Percentiles rank a stretch among this genome's conserved stretches.
phyloP scores from a whole-genome alignment of 129 eudicot genomes.

The Arctium lappa region DNA sequence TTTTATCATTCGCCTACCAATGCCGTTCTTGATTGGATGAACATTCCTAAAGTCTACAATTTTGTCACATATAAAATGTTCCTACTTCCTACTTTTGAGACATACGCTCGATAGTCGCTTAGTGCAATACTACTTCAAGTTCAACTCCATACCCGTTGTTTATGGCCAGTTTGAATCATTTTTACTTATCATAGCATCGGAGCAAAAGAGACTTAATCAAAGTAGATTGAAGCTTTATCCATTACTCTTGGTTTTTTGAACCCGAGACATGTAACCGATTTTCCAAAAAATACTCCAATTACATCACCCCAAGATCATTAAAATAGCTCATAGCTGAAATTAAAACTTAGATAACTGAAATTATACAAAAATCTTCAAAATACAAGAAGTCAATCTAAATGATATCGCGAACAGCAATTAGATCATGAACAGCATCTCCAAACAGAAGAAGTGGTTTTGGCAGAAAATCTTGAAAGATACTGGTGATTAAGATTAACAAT shows the following conservation, averaged over 20 bases:
- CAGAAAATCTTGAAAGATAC: neutral
- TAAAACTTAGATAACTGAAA: neutral
- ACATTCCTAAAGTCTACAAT: conserved; percentile 13
- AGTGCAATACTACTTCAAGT: neutral
- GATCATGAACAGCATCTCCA: neutral
- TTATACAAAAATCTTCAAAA: neutral
- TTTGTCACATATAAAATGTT: conserved; percentile 16
- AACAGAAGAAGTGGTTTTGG: neutral
- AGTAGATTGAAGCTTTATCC: neutral
- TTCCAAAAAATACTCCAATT: neutral
- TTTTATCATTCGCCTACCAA: neutral
- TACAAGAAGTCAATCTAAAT: neutral
- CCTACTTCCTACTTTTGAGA: neutral
- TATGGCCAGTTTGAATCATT: neutral
- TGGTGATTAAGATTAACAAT: neutral
- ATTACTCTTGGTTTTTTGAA: neutral
- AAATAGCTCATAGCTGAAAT: neutral
- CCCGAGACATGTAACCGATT: neutral
- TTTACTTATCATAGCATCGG: neutral
- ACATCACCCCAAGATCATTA: neutral
- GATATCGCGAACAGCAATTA: neutral
- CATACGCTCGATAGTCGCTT: neutral
- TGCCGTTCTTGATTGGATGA: neutral
- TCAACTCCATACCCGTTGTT: neutral
- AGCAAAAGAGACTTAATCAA: neutral